Conservation (phyloP, 208 protist genomes). For the Acanthamoeba castellanii region DNA sequence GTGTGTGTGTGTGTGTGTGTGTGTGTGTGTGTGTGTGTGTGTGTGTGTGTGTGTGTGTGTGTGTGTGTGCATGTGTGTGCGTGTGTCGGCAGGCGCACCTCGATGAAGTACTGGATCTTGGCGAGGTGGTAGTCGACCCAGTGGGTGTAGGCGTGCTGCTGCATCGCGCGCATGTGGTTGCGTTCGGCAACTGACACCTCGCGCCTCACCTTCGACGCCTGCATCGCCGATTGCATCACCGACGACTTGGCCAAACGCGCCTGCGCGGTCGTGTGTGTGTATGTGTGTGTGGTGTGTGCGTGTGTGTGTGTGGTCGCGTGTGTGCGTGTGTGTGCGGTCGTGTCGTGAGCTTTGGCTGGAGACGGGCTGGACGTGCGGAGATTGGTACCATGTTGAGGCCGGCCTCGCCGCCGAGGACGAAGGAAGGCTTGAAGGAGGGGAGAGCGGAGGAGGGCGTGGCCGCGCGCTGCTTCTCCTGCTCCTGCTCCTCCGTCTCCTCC, state of each 20-base stretch:
- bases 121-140: slow-evolving; percentile 52
- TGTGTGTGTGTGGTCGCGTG: too few species aligned
- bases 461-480: slow-evolving; percentile 14
- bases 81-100: too few species aligned
- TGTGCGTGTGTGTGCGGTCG: too few species aligned
- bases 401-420: slow-evolving; percentile 19
- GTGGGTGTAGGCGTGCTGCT: slow-evolving; percentile 45
- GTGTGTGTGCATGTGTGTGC: too few species aligned
- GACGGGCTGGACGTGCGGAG: not conserved
- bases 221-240: not conserved
- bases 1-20: too few species aligned
- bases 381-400: not conserved
- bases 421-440: slow-evolving; percentile 23
- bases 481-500: not conserved
- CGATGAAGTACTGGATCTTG: slow-evolving; percentile 43
- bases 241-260: not conserved
- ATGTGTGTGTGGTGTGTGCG: too few species aligned
- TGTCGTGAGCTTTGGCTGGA: not conserved
- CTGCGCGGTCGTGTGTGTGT: not conserved
- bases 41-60: too few species aligned
- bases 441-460: not conserved
- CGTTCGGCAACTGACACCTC: slow-evolving; percentile 33
- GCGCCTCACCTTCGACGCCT: slow-evolving; percentile 7
- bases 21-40: too few species aligned
- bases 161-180: slow-evolving; percentile 26